These are phyloP conservation scores for Linnemannia hyalina DNA, from an alignment of 192 early-diverging fungal species.

Conservation along the genomic window DNA sequence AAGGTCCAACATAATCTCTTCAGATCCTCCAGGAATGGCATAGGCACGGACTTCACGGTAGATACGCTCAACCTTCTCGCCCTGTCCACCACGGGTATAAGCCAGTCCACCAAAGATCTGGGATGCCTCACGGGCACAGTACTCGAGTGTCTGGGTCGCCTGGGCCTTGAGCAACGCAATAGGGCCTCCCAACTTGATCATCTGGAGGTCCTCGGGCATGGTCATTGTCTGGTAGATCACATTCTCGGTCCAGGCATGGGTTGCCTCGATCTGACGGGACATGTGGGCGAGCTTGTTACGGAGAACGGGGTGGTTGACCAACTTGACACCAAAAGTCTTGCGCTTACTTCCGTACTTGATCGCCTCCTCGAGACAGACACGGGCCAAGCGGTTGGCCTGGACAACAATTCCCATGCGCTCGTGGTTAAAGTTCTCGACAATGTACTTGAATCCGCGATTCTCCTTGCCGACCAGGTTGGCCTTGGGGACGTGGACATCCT, in stretches of 20 bases:
- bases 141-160: conserved; percentile 89
- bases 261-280: conserved; percentile 87
- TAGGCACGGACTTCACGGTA: conserved; percentile 89
- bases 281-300: conserved; percentile 87
- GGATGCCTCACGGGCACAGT: conserved; percentile 87
- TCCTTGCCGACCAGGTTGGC: conserved; percentile 86
- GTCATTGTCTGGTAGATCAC: conserved; percentile 78
- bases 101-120: conserved; percentile 92
- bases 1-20: conserved; percentile 92
- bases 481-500: conserved; percentile 89
- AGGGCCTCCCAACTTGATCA: conserved; percentile 85
- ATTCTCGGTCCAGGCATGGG: conserved; percentile 86
- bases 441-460: conserved; percentile 85
- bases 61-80: conserved; percentile 83
- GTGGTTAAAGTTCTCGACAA: conserved; percentile 82
- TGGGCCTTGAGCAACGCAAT: conserved; percentile 91
- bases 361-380: conserved; percentile 88
- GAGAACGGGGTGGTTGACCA: conserved; percentile 88
- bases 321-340: conserved; percentile 88
- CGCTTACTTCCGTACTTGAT: conserved; percentile 88
- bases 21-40: conserved; percentile 90
- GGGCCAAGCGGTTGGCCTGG: conserved; percentile 87
- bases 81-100: conserved; percentile 82
- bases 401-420: conserved; percentile 86
- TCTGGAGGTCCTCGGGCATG: conserved; percentile 79